These are phyloP conservation scores for Arxiozyma telluris DNA, from an alignment of 1,139 yeast species.

Conservation along the genomic window DNA sequence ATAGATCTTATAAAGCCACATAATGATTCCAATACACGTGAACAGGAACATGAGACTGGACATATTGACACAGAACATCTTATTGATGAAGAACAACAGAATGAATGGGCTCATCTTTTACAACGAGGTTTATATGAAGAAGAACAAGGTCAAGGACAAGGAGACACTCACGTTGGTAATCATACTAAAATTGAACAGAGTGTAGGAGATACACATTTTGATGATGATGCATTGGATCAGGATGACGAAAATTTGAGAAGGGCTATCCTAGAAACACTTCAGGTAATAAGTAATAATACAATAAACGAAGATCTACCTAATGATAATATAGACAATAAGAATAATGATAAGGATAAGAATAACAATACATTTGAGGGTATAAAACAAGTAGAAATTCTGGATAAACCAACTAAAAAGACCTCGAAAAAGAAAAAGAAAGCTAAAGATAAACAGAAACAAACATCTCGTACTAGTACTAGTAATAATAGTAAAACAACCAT, in stretches of 20 bases:
- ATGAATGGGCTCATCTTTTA: slow-evolving; percentile 26
- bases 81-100: slow-evolving; percentile 14
- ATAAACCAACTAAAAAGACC: slow-evolving; percentile 11
- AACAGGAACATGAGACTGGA: slow-evolving; percentile 2
- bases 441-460: slow-evolving; percentile 6
- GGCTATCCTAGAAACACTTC: slow-evolving; percentile 27
- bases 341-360: not conserved
- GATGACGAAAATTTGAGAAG: slow-evolving; percentile 29
- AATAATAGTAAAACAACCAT: slow-evolving; percentile 9
- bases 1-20: slow-evolving; percentile 17
- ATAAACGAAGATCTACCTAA: slow-evolving; percentile 4
- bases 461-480: not conserved
- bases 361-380: not conserved
- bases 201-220: not conserved
- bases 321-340: not conserved
- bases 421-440: slow-evolving; percentile 17
- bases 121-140: slow-evolving; percentile 24
- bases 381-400: slow-evolving; percentile 10
- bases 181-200: slow-evolving; percentile 1
- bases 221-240: slow-evolving; percentile 24
- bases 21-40: slow-evolving; percentile 10
- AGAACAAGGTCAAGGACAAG: slow-evolving; percentile 1
- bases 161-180: not conserved
- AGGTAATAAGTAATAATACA: slow-evolving; percentile 14
- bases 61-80: not conserved